Percentiles rank a stretch among this genome's conserved stretches.
phyloP scores from a whole-genome alignment of 2,329 filamentous ascomycete genomes.

The Hypocrella siamensis region DNA sequence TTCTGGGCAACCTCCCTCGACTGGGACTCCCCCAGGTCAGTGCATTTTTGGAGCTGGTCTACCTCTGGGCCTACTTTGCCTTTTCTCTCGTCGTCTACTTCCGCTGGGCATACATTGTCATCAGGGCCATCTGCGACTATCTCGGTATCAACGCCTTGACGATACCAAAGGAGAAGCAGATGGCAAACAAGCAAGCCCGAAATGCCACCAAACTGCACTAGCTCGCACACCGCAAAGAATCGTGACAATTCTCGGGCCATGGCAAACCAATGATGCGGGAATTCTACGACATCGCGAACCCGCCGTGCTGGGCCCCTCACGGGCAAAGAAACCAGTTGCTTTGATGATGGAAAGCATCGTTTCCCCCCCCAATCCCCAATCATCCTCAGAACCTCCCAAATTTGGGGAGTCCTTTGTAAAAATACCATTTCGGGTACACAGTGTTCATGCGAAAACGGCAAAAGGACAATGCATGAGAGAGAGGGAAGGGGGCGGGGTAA shows the following conservation, averaged over 20 bases:
- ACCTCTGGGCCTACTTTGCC: conserved; percentile 70
- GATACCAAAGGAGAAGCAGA: conserved; percentile 51
- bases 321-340: too few species aligned
- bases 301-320: too few species aligned
- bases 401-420: too few species aligned
- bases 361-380: too few species aligned
- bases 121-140: conserved; percentile 80
- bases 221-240: conserved; percentile 1
- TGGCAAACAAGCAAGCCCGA: conserved; percentile 32
- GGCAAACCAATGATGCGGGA: neutral
- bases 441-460: too few species aligned
- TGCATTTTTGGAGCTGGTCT: conserved; percentile 54
- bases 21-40: conserved; percentile 55
- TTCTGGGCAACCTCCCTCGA: conserved; percentile 68
- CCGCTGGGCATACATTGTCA: conserved; percentile 82
- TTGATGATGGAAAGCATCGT: too few species aligned
- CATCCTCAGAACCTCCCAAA: too few species aligned
- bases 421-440: too few species aligned
- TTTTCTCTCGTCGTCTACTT: conserved; percentile 80
- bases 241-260: neutral
- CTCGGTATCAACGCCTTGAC: conserved; percentile 91
- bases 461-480: too few species aligned
- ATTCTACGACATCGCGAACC: too few species aligned
- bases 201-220: conserved; percentile 20
- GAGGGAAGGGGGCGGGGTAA: too few species aligned